phyloP scores from a whole-genome alignment of 345 rosid species.

The Excoecaria agallocha region DNA sequence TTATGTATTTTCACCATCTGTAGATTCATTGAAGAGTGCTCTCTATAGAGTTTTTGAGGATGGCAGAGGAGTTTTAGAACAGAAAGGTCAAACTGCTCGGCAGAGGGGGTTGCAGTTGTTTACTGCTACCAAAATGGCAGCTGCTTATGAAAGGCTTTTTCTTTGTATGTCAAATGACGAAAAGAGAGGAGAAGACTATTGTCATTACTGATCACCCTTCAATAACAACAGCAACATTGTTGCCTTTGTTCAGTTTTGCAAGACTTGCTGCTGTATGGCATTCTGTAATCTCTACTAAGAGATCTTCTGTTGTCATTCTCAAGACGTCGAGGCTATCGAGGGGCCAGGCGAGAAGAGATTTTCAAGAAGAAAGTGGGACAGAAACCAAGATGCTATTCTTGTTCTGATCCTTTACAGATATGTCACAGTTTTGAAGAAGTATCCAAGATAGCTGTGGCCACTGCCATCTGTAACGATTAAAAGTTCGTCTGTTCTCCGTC shows the following conservation, averaged over 20 bases:
- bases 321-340: not conserved
- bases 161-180: slow-evolving; percentile 57
- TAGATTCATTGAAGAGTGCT: slow-evolving; percentile 54
- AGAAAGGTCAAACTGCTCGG: slow-evolving; percentile 68
- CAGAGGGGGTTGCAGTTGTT: slow-evolving; percentile 64
- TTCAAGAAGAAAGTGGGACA: not conserved
- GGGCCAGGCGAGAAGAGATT: no score
- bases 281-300: not conserved
- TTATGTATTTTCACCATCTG: slow-evolving; percentile 68
- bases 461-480: no score
- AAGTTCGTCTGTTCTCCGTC: not conserved
- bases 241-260: not conserved
- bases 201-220: slow-evolving; percentile 35
- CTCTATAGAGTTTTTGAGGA: slow-evolving; percentile 53
- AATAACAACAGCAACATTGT: slow-evolving; percentile 4
- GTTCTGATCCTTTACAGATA: not conserved
- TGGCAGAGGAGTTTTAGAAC: slow-evolving; percentile 50
- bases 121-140: slow-evolving; percentile 84
- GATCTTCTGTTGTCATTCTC: not conserved
- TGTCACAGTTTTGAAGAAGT: not conserved
- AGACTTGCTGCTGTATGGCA: not conserved
- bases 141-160: slow-evolving; percentile 80
- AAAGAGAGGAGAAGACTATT: slow-evolving; percentile 34
- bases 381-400: not conserved
- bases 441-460: no score